These are phyloP conservation scores for Penicillium decumbens DNA, from an alignment of 2,329 filamentous ascomycete species.

Conservation along the genomic window DNA sequence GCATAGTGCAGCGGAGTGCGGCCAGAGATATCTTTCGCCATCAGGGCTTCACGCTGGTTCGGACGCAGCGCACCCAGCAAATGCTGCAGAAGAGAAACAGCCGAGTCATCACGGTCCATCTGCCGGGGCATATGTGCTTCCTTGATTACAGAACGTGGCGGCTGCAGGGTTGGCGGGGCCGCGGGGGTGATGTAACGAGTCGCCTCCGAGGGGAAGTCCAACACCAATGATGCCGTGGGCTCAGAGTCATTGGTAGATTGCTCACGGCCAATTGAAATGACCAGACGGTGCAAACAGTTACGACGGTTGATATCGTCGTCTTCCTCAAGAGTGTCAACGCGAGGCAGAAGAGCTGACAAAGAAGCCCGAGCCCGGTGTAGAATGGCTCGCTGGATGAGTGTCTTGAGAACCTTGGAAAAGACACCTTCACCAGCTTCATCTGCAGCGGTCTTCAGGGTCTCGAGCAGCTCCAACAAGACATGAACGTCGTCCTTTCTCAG, in stretches of 20 bases:
- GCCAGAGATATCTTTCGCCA: constrained; percentile 69
- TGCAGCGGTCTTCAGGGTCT: constrained; percentile 53
- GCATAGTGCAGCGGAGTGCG: constrained; percentile 87
- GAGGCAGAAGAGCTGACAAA: constrained; percentile 65
- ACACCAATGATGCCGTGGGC: constrained; percentile 50
- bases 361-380: constrained; percentile 69
- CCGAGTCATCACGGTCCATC: constrained; percentile 65
- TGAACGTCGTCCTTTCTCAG: constrained; percentile 40
- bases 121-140: constrained; percentile 61
- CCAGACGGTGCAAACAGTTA: constrained; percentile 86
- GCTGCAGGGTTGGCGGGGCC: constrained; percentile 60
- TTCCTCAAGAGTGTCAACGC: constrained; percentile 71
- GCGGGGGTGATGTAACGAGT: constrained; percentile 76
- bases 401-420: constrained; percentile 56
- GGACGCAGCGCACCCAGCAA: constrained; percentile 64
- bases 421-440: constrained; percentile 58
- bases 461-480: constrained; percentile 49
- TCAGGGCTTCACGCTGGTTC: constrained; percentile 63
- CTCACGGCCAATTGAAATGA: constrained; percentile 84
- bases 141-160: constrained; percentile 59
- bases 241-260: constrained; percentile 54
- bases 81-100: constrained; percentile 62
- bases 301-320: constrained; percentile 89
- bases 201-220: constrained; percentile 51
- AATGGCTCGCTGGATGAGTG: constrained; percentile 48